Evolutionary conservation across 2,329 filamentous ascomycete species (phyloP).

Genomic region (Penicillium paneum): DNA sequence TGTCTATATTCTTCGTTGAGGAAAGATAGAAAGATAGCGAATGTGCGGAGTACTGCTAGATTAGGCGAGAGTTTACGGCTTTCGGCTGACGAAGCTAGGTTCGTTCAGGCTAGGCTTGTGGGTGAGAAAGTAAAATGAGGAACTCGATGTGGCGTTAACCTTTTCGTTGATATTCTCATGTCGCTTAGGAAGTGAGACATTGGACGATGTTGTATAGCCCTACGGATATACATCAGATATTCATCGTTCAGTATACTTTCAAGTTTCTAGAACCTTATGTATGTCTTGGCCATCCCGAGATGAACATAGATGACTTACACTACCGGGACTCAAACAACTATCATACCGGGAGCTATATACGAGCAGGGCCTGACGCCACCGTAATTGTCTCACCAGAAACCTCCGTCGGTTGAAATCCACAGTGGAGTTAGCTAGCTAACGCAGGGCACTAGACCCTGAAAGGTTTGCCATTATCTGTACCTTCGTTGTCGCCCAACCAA

Average conservation of each 20-base stretch:
- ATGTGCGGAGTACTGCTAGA: not conserved
- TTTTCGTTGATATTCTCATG: not conserved
- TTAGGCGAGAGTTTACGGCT: not conserved
- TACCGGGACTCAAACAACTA: not conserved
- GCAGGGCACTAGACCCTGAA: not conserved
- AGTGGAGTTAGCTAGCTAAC: not conserved
- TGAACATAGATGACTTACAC: no score
- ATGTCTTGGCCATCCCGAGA: not conserved
- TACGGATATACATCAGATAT: not conserved
- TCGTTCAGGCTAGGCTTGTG: not conserved
- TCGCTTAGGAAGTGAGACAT: not conserved
- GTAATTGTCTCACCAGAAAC: slow-evolving; percentile 1
- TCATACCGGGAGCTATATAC: not conserved
- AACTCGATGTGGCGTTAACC: not conserved
- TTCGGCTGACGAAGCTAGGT: not conserved
- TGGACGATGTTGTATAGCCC: not conserved
- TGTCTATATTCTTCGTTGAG: not conserved
- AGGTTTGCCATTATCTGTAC: not conserved
- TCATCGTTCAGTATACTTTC: not conserved
- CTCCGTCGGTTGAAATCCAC: not conserved
- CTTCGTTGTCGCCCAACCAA: not conserved
- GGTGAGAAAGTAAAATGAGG: not conserved
- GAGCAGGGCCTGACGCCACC: not conserved
- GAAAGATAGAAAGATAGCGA: not conserved
- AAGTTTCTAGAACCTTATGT: not conserved